Conservation (phyloP, 2,329 filamentous ascomycete genomes). For the Fusarium brevicatenulatum region DNA sequence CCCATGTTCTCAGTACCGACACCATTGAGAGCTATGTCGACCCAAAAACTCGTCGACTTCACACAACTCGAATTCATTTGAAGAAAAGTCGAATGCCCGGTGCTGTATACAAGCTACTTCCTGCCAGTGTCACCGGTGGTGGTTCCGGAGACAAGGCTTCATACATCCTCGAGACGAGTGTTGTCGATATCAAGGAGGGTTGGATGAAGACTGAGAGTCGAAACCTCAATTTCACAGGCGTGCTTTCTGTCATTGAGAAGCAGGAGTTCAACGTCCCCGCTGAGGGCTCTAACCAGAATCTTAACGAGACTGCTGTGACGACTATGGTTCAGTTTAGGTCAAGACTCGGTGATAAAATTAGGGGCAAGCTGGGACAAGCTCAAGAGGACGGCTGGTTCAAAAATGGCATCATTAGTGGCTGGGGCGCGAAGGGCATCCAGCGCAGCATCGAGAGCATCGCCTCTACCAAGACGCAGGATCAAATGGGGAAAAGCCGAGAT, state of each 20-base stretch:
- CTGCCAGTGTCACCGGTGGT: conserved; percentile 74
- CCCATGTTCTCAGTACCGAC: conserved; percentile 84
- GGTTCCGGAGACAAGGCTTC: conserved; percentile 73
- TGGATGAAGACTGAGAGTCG: conserved; percentile 86
- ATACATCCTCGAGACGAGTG: conserved; percentile 83
- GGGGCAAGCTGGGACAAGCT: conserved; percentile 62
- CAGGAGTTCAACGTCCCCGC: conserved; percentile 70
- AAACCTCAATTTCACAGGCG: conserved; percentile 84
- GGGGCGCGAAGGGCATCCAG: conserved; percentile 78
- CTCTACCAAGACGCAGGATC: conserved; percentile 79
- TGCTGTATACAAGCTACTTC: conserved; percentile 79
- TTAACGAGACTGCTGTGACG: conserved; percentile 70
- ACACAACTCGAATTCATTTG: conserved; percentile 82
- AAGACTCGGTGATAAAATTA: conserved; percentile 74
- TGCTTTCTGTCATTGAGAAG: conserved; percentile 80
- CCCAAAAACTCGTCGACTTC: conserved; percentile 75
- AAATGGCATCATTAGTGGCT: conserved; percentile 62
- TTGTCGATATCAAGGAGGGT: conserved; percentile 81
- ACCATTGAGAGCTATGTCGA: conserved; percentile 81
- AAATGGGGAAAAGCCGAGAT: conserved; percentile 82
- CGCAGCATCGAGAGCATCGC: conserved; percentile 83
- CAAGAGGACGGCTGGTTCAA: conserved; percentile 60
- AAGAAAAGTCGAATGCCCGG: conserved; percentile 83
- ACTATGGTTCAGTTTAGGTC: conserved; percentile 81
- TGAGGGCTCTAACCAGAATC: conserved; percentile 38